Percentiles rank a stretch among this genome's conserved stretches.
Evolutionary conservation across 1,284 basidiomycete species (phyloP).

Genomic region (Anthracocystis panici-leucophaei): DNA sequence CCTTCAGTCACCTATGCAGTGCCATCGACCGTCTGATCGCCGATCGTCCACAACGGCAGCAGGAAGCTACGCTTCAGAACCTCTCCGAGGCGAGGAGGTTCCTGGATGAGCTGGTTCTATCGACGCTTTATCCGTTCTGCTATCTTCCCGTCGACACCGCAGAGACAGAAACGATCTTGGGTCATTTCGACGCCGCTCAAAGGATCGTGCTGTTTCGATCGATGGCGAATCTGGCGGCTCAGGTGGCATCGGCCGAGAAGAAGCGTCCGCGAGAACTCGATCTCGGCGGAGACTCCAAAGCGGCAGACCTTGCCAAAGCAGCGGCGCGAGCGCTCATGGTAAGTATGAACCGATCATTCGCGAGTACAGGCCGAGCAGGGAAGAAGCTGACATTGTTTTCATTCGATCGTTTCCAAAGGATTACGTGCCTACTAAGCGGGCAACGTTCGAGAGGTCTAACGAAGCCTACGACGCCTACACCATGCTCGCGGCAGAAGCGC

Average conservation of each 20-base stretch:
- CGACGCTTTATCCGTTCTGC: constrained; percentile 18
- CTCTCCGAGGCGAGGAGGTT: constrained; percentile 10
- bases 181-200: constrained; percentile 15
- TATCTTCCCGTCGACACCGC: constrained; percentile 4
- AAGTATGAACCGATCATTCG: background rate
- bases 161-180: background rate
- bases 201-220: constrained; percentile 23
- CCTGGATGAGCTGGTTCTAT: constrained; percentile 18
- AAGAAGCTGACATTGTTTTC: too few species aligned
- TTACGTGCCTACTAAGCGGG: background rate
- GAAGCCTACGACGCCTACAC: constrained; percentile 1
- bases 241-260: constrained; percentile 12
- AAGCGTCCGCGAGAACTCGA: constrained; percentile 8
- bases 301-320: constrained; percentile 6
- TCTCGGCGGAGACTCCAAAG: constrained; percentile 2
- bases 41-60: background rate
- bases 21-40: background rate
- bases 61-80: background rate
- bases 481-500: constrained; percentile 29
- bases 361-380: too few species aligned
- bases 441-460: background rate
- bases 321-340: constrained; percentile 14
- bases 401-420: background rate
- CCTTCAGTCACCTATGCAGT: constrained; percentile 11
- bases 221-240: constrained; percentile 24